Evolutionary conservation across 2,329 filamentous ascomycete genomes (phyloP).

Genomic region (Fusarium begoniae): DNA sequence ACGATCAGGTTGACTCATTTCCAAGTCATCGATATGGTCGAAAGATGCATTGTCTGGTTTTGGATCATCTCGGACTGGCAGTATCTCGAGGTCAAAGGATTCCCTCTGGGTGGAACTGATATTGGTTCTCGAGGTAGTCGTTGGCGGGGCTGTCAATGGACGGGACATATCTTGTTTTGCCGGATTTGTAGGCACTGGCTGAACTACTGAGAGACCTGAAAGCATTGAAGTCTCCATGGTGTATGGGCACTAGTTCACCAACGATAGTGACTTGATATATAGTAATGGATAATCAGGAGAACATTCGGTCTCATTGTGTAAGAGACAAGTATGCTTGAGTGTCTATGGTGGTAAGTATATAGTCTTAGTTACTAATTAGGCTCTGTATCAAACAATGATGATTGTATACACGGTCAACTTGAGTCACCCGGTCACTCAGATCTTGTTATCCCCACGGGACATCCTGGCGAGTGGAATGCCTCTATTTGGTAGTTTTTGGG

Average conservation of each 20-base stretch:
- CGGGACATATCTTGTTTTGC: conserved; percentile 31
- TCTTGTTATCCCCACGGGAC: conserved; percentile 6
- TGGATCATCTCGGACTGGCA: conserved; percentile 19
- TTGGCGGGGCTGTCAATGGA: conserved; percentile 46
- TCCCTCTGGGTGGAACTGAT: conserved; percentile 50
- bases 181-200: conserved; percentile 36
- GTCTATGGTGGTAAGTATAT: background rate
- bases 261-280: background rate
- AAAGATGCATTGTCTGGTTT: conserved; percentile 18
- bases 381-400: background rate
- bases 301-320: no score
- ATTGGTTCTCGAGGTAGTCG: conserved; percentile 51
- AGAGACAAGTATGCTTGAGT: background rate
- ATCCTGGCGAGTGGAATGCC: conserved; percentile 21
- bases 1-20: conserved; percentile 63
- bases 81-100: conserved; percentile 43
- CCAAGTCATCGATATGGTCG: conserved; percentile 49
- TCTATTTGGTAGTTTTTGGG: conserved; percentile 3
- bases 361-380: background rate
- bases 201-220: conserved; percentile 46
- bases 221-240: conserved; percentile 50
- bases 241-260: background rate
- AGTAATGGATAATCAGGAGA: background rate
- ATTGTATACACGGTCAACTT: background rate
- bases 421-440: conserved; percentile 13